These are phyloP conservation scores for Trametes polyzona DNA, from an alignment of 1,284 basidiomycete species.

Conservation along the genomic window DNA sequence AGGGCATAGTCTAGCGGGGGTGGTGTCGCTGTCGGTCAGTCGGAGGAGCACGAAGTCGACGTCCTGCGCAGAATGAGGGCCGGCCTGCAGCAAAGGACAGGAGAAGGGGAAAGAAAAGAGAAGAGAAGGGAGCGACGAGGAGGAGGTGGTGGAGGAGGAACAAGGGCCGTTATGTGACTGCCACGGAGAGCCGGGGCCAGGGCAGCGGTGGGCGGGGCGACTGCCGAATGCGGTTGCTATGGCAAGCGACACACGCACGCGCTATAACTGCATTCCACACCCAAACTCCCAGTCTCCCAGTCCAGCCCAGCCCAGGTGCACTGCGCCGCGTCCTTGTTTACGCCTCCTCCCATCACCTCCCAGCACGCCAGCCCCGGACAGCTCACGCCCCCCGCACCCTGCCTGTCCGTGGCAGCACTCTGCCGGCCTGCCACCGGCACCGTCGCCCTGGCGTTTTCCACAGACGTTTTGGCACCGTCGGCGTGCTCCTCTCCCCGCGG, in stretches of 20 bases:
- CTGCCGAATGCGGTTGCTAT: constrained; percentile 14
- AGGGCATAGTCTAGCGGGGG: constrained; percentile 21
- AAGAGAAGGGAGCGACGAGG: constrained; percentile 21
- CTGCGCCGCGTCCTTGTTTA: constrained; percentile 8
- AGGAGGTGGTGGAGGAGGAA: constrained; percentile 20
- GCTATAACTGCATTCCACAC: neutral
- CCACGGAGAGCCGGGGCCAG: neutral
- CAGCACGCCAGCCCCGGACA: neutral
- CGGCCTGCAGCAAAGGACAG: constrained; percentile 52
- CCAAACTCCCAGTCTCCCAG: no score
- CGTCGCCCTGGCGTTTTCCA: no score
- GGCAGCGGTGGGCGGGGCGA: constrained; percentile 4
- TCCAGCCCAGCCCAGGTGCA: constrained; percentile 1
- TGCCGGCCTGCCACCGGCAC: no score
- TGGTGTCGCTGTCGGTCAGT: constrained; percentile 10
- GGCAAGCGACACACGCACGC: constrained; percentile 2
- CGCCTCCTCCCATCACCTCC: neutral
- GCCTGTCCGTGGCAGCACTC: neutral
- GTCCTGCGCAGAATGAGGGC: constrained; percentile 45
- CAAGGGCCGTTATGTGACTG: constrained; percentile 23
- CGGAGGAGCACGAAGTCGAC: constrained; percentile 34
- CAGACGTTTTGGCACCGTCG: no score
- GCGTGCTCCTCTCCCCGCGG: no score
- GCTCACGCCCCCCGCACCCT: neutral
- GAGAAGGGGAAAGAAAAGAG: constrained; percentile 21